Evolutionary conservation across 108 stramenopile genomes (phyloP).

Genomic region (Cyclotella kingstonii): DNA sequence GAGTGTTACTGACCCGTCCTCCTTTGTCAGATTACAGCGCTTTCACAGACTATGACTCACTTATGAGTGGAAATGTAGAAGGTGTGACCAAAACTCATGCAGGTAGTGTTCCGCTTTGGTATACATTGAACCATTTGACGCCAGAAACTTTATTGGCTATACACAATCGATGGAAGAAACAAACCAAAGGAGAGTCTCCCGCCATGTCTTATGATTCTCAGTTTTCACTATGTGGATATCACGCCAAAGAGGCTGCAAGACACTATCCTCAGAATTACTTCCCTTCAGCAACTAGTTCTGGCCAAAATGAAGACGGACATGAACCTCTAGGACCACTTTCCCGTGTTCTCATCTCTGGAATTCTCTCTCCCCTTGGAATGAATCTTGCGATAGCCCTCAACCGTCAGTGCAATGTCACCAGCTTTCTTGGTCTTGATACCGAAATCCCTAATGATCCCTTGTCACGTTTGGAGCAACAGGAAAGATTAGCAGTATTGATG

Average conservation of each 20-base stretch:
- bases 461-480: slow-evolving; percentile 53
- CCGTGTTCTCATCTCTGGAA: slow-evolving; percentile 71
- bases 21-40: background rate
- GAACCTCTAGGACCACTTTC: slow-evolving; percentile 33
- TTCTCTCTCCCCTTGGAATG: slow-evolving; percentile 62
- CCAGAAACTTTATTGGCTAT: background rate
- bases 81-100: background rate
- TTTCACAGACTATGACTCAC: background rate
- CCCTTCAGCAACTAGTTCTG: slow-evolving; percentile 1
- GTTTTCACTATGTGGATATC: slow-evolving; percentile 27
- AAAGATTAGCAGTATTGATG: slow-evolving; percentile 48
- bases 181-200: background rate
- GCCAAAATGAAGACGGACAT: background rate
- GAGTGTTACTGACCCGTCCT: background rate
- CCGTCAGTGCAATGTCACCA: slow-evolving; percentile 61
- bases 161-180: slow-evolving; percentile 2
- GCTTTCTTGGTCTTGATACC: slow-evolving; percentile 62
- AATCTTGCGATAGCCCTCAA: slow-evolving; percentile 57
- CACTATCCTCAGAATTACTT: slow-evolving; percentile 36
- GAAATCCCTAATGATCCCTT: slow-evolving; percentile 69
- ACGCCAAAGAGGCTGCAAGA: slow-evolving; percentile 25
- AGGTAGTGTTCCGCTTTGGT: slow-evolving; percentile 2
- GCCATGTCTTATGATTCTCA: background rate
- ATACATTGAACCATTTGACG: slow-evolving; percentile 11
- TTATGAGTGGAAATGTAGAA: background rate